Evolutionary conservation across 192 early-diverging fungal genomes (phyloP).

Genomic region (Podila verticillata): DNA sequence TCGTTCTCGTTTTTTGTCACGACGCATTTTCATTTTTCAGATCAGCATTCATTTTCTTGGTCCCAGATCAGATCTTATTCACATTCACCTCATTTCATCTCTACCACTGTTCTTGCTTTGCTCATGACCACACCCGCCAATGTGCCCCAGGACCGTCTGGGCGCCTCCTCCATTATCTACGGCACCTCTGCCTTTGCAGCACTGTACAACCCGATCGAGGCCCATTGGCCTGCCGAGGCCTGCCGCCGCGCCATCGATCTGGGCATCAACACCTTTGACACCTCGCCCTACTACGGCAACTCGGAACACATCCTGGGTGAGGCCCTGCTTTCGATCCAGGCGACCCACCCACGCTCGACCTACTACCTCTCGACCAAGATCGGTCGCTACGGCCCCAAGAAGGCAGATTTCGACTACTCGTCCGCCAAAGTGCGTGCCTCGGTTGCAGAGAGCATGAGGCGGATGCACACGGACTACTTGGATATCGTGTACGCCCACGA

Average conservation of each 20-base stretch:
- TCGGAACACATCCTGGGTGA: constrained; percentile 74
- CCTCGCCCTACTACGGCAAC: constrained; percentile 77
- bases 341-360: constrained; percentile 66
- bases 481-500: constrained; percentile 80
- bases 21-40: background rate
- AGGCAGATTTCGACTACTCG: constrained; percentile 74
- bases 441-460: constrained; percentile 65
- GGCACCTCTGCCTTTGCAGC: constrained; percentile 64
- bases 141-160: constrained; percentile 41
- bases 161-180: constrained; percentile 60
- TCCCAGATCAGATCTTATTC: background rate
- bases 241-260: constrained; percentile 58
- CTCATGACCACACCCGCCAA: constrained; percentile 4
- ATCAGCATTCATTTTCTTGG: background rate
- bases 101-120: background rate
- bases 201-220: constrained; percentile 58
- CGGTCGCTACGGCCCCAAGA: constrained; percentile 75
- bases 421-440: constrained; percentile 56
- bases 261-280: constrained; percentile 77
- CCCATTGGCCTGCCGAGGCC: constrained; percentile 55
- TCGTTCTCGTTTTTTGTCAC: background rate
- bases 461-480: constrained; percentile 72
- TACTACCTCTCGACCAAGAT: constrained; percentile 78
- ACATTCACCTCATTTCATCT: background rate
- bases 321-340: constrained; percentile 56